phyloP scores from a whole-genome alignment of 306 rosid species.

The Casuarina equisetifolia region DNA sequence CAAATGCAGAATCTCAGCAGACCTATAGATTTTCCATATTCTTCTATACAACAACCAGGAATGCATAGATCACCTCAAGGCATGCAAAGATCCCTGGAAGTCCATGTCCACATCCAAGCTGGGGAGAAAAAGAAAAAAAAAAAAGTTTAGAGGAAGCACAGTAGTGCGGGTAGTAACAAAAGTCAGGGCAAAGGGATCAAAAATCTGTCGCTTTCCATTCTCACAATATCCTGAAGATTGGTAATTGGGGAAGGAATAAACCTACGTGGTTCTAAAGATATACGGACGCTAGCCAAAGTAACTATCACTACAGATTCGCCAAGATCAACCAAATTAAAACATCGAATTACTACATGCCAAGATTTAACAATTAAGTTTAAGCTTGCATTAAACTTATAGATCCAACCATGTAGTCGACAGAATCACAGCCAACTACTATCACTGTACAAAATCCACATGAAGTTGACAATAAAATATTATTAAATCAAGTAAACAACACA shows the following conservation, averaged over 20 bases:
- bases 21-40: conserved; percentile 15
- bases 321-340: not conserved
- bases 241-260: not conserved
- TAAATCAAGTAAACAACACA: not conserved
- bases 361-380: not conserved
- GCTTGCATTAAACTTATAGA: not conserved
- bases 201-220: not conserved
- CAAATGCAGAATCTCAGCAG: conserved; percentile 20
- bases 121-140: not conserved
- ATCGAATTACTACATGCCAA: not conserved
- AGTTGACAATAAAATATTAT: not conserved
- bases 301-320: not conserved
- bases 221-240: not conserved
- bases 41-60: conserved; percentile 16
- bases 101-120: conserved; percentile 98
- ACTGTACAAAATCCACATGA: not conserved
- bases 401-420: not conserved
- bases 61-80: conserved; percentile 60
- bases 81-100: conserved; percentile 89
- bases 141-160: conserved; percentile 34
- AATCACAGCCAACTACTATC: not conserved
- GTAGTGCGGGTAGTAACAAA: conserved; percentile 9
- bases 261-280: not conserved
- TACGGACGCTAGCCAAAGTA: not conserved
- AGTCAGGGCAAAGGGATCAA: not conserved